Evolutionary conservation across 2,329 filamentous ascomycete genomes (phyloP).

Genomic region (Phialophora chinensis): DNA sequence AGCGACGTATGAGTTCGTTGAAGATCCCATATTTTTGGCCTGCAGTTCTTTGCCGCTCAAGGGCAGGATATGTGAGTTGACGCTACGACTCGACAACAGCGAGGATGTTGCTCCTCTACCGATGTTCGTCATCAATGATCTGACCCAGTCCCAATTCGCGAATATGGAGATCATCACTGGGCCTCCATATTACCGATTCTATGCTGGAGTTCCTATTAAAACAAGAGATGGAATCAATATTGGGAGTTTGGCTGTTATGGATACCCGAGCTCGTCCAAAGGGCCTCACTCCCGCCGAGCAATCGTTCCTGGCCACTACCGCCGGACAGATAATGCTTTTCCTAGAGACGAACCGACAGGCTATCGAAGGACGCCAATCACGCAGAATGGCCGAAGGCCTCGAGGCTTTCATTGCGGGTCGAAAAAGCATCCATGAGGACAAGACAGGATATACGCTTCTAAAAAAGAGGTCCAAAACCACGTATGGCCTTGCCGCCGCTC

Average conservation of each 20-base stretch:
- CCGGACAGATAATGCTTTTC: conserved; percentile 42
- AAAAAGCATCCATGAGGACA: conserved; percentile 22
- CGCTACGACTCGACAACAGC: conserved; percentile 27
- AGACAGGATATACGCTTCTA: conserved; percentile 39
- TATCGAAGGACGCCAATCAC: conserved; percentile 37
- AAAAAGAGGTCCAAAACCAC: conserved; percentile 17
- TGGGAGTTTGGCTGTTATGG: conserved; percentile 43
- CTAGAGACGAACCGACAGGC: conserved; percentile 42
- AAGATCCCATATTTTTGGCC: conserved; percentile 43
- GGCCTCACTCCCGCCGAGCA: conserved; percentile 38
- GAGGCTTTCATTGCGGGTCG: conserved; percentile 44
- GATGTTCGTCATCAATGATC: conserved; percentile 44
- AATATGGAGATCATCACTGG: conserved; percentile 42
- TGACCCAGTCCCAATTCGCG: conserved; percentile 44
- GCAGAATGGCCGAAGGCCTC: conserved; percentile 37
- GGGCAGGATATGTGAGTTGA: conserved; percentile 45
- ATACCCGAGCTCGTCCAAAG: conserved; percentile 35
- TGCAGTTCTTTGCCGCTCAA: conserved; percentile 45
- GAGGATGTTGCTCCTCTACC: conserved; percentile 39
- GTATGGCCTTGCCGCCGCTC: neutral
- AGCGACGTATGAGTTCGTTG: conserved; percentile 42
- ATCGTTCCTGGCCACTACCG: conserved; percentile 39
- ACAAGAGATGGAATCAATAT: conserved; percentile 44
- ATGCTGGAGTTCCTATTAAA: conserved; percentile 43
- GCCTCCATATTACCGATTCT: conserved; percentile 42